Percentiles rank a stretch among this genome's conserved stretches.
Conservation (phyloP, 2,329 filamentous ascomycete genomes). For the Nemania sp. region DNA sequence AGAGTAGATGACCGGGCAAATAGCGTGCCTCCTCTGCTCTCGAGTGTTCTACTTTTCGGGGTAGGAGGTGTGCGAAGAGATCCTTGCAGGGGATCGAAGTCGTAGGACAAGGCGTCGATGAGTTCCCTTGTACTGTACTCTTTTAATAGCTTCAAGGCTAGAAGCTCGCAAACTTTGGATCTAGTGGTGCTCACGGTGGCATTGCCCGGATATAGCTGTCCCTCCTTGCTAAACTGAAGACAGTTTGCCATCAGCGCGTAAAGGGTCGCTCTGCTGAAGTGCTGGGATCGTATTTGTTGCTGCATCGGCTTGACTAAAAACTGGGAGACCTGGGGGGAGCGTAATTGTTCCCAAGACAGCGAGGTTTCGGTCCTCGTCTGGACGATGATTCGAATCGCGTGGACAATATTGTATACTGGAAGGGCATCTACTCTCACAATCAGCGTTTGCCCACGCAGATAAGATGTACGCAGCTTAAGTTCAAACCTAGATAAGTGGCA, state of each 20-base stretch:
- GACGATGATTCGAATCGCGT: conserved; percentile 84
- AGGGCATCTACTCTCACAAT: conserved; percentile 65
- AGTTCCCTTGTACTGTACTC: conserved; percentile 88
- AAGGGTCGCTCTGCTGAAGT: conserved; percentile 83
- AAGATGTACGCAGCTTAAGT: not conserved
- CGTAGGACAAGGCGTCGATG: conserved; percentile 92
- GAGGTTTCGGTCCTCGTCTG: conserved; percentile 87
- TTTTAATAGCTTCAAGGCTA: conserved; percentile 86
- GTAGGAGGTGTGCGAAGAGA: conserved; percentile 54
- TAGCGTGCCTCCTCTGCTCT: conserved; percentile 50
- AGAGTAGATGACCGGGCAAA: conserved; percentile 84
- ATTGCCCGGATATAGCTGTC: conserved; percentile 78
- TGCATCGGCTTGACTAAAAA: conserved; percentile 96
- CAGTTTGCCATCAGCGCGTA: conserved; percentile 94
- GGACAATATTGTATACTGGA: conserved; percentile 87
- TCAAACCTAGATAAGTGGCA: conserved; percentile 71
- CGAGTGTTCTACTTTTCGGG: conserved; percentile 41
- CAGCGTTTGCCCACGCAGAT: conserved; percentile 1
- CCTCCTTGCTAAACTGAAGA: conserved; percentile 89
- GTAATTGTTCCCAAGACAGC: conserved; percentile 89
- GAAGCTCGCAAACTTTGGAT: conserved; percentile 84
- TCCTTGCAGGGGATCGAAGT: conserved; percentile 90
- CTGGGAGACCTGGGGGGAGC: conserved; percentile 94
- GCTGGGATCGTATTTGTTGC: conserved; percentile 78
- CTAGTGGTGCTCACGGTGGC: conserved; percentile 82